These are phyloP conservation scores for Plasmopara halstedii DNA, from an alignment of 352 stramenopile genomes.

Conservation along the genomic window DNA sequence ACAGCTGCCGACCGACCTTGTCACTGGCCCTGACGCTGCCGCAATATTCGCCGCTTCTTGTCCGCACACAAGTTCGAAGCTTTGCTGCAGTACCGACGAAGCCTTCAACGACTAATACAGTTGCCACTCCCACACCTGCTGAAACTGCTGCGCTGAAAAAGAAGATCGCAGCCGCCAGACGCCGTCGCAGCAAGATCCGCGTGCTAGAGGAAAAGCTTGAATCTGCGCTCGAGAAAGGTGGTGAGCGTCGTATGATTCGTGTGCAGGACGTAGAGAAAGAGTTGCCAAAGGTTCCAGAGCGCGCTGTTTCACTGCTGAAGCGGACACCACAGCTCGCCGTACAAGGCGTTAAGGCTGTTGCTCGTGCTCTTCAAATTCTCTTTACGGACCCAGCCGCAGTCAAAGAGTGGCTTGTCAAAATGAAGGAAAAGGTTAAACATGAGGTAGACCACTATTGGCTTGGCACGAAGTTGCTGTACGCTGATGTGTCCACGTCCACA, in stretches of 20 bases:
- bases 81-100: slow-evolving; percentile 44
- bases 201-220: slow-evolving; percentile 75
- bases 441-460: slow-evolving; percentile 96
- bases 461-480: slow-evolving; percentile 94
- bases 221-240: slow-evolving; percentile 68
- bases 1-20: neutral
- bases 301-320: slow-evolving; percentile 61
- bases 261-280: slow-evolving; percentile 73
- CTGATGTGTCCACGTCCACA: slow-evolving; percentile 92
- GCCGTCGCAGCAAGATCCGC: slow-evolving; percentile 72
- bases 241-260: slow-evolving; percentile 68
- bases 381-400: slow-evolving; percentile 55
- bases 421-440: slow-evolving; percentile 82
- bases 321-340: slow-evolving; percentile 55
- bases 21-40: slow-evolving; percentile 9
- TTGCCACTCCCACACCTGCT: slow-evolving; percentile 10
- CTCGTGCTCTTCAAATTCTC: slow-evolving; percentile 49
- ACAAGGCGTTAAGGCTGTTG: slow-evolving; percentile 44
- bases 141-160: slow-evolving; percentile 66
- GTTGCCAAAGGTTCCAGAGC: slow-evolving; percentile 64
- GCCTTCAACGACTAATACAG: slow-evolving; percentile 3
- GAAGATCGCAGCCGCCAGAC: slow-evolving; percentile 61
- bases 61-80: slow-evolving; percentile 21
- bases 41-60: slow-evolving; percentile 17
- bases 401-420: slow-evolving; percentile 47